Base-by-base conservation (phyloP, 2,329 filamentous ascomycete genomes). In the Graphiopsis chlorocephala region DNA sequence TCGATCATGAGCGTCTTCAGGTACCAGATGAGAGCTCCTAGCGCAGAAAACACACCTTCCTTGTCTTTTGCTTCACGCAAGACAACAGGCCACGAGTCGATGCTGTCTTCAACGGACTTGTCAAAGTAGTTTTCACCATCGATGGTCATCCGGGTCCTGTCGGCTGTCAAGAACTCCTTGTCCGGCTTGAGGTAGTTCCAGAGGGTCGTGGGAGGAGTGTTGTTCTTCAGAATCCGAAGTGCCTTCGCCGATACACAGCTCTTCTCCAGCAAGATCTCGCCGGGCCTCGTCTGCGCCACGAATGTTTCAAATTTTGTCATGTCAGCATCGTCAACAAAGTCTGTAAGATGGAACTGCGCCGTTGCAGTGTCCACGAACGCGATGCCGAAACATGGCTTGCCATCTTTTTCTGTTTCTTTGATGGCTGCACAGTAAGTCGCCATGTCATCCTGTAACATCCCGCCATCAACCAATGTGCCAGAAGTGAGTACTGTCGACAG, bases 371-470 rank as follows among this genome's bases (percentile, higher is more conserved):
- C 95, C 12, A 96, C 92, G 77, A 98, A 97, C 0, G 93, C 89
- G 60, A 99, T 88, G 10, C 95, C 95, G 75, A 99, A 99, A 0
- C 88, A 87, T 5, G 95, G 93, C 29, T 88, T 82, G 61, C 88
- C 90, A 67, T 95, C 87, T 1, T 87, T 81, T 12, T 90, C 82
- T 0, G 78, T 77, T 68, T 84, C 82, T 68, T 99, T 99, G 79
- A 99, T 95, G 1, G 95, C 91, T 61, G 95, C 92, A 75, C 95
- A 99, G 77, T 92, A 98, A 0, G 93, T 96, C 1, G 95, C 92
- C 90, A 97, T 97, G 76, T 99, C 95, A 73, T 97, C 92, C 76
- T 98, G 94, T 47, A 99, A 86, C 95, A 99, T 99, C 69, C 91
- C 89, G 17, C 92, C 93, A 66, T 99, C 95, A 4, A 99, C 94